phyloP scores from a whole-genome alignment of 345 rosid species.

The Theobroma cacao region DNA sequence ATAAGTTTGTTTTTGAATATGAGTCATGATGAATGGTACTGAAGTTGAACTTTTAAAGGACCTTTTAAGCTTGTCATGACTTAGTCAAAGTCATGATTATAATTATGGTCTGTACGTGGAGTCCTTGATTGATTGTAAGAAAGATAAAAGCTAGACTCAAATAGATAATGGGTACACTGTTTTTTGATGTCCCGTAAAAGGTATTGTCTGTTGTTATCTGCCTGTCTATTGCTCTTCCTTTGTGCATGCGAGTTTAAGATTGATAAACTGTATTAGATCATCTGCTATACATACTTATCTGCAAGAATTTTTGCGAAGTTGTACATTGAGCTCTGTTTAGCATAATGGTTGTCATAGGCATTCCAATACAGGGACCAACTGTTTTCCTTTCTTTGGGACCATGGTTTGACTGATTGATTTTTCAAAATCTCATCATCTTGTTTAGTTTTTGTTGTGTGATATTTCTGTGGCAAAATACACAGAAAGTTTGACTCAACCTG shows the following conservation, averaged over 20 bases:
- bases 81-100: background rate
- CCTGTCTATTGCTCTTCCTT: background rate
- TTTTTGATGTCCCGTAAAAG: background rate
- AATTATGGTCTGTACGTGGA: background rate
- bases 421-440: background rate
- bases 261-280: background rate
- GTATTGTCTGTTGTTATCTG: background rate
- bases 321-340: background rate
- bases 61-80: background rate
- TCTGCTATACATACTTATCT: background rate
- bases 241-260: background rate
- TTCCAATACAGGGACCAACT: background rate
- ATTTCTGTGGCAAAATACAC: background rate
- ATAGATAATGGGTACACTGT: background rate
- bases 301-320: background rate
- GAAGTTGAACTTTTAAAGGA: background rate
- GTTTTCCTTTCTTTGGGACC: no score
- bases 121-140: background rate
- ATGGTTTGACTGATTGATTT: background rate
- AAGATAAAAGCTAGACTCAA: background rate
- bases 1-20: background rate
- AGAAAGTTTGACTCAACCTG: background rate
- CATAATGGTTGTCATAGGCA: background rate
- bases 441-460: background rate
- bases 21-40: background rate